These are phyloP conservation scores for Vaccinium vitisidaea DNA, from an alignment of 148 eudicot genomes.

Conservation along the genomic window DNA sequence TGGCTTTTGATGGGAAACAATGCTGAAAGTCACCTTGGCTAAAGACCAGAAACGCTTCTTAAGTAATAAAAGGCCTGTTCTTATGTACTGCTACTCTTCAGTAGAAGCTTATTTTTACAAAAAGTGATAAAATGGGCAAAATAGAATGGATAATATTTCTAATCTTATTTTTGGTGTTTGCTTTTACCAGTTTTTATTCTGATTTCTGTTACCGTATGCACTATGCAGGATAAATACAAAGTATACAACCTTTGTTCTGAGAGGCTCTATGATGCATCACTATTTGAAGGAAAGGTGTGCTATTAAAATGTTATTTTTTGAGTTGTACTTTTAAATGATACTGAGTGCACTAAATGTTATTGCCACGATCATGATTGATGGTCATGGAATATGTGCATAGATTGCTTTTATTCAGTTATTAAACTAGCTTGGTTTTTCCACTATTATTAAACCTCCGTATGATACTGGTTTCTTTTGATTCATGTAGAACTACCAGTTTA, in stretches of 20 bases:
- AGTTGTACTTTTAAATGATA: slow-evolving; percentile 10
- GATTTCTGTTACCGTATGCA: slow-evolving; percentile 34
- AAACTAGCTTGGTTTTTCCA: too few relatives aligned
- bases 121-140: not conserved
- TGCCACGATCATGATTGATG: not conserved
- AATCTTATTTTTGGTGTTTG: not conserved
- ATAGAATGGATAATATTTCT: not conserved
- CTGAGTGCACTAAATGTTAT: not conserved
- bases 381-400: not conserved
- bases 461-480: too few relatives aligned
- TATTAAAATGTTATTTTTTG: not conserved
- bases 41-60: too few relatives aligned
- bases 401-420: not conserved
- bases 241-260: slow-evolving; percentile 99
- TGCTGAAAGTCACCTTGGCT: too few relatives aligned
- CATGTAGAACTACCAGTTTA: too few relatives aligned
- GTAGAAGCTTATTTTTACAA: not conserved
- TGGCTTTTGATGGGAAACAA: too few relatives aligned
- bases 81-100: not conserved
- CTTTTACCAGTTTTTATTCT: slow-evolving; percentile 13
- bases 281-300: slow-evolving; percentile 96
- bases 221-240: slow-evolving; percentile 89
- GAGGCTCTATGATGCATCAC: slow-evolving; percentile 94
- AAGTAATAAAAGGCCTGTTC: not conserved
- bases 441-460: too few relatives aligned